Conservation (phyloP, 768 basidiomycete species). For the Panellus pusillus region DNA sequence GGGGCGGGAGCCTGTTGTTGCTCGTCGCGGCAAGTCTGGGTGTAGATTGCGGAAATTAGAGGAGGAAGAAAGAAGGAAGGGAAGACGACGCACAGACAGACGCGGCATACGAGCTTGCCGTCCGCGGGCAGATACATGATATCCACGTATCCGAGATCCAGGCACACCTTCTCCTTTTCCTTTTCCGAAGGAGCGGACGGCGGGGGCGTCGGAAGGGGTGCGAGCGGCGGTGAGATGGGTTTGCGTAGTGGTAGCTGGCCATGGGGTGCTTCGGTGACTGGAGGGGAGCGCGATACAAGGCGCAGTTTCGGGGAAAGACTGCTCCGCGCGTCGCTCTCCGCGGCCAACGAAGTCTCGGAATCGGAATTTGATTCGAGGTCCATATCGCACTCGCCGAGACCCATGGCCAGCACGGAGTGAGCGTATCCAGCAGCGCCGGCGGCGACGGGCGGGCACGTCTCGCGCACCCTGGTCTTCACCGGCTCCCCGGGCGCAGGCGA, state of each 20-base stretch:
- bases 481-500: not conserved
- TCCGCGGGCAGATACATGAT: slow-evolving; percentile 36
- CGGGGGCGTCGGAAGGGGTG: not conserved
- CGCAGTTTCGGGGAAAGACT: not conserved
- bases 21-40: slow-evolving; percentile 8
- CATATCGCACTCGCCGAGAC: slow-evolving; percentile 21
- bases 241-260: not conserved
- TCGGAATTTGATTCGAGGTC: slow-evolving; percentile 16
- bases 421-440: too few relatives aligned
- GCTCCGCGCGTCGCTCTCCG: not conserved
- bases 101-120: slow-evolving; percentile 36
- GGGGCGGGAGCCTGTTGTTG: not conserved
- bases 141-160: slow-evolving; percentile 34
- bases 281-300: slow-evolving; percentile 10
- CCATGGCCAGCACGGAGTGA: too few relatives aligned
- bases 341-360: slow-evolving; percentile 8
- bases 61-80: not conserved
- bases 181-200: not conserved
- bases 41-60: not conserved
- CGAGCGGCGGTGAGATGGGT: not conserved
- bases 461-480: slow-evolving; percentile 2
- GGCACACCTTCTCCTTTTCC: too few relatives aligned
- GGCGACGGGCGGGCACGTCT: slow-evolving; percentile 9
- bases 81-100: slow-evolving; percentile 34
- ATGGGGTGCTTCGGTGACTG: not conserved